phyloP scores from a whole-genome alignment of 2,329 filamentous ascomycete genomes.

The Sphaerostilbella broomeana region DNA sequence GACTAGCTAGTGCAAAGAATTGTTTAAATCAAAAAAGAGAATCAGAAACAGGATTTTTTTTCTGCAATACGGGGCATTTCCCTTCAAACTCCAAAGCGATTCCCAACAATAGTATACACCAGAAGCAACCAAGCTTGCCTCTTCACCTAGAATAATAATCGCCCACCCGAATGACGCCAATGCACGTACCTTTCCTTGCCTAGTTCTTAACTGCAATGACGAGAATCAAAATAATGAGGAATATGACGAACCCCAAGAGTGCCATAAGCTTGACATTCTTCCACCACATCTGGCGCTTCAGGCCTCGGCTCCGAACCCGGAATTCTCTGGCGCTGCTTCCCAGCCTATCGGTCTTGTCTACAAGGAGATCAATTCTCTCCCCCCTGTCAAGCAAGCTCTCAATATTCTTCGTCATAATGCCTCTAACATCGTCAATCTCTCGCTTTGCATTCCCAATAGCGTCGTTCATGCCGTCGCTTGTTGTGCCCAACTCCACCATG shows the following conservation, averaged over 20 bases:
- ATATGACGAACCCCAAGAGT: slow-evolving; percentile 62
- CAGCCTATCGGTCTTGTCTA: slow-evolving; percentile 92
- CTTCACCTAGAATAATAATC: background rate
- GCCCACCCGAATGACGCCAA: background rate
- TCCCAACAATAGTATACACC: too few species aligned
- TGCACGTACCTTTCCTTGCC: slow-evolving; percentile 1
- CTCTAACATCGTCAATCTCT: slow-evolving; percentile 87
- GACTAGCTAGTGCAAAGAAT: too few species aligned
- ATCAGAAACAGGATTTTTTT: too few species aligned
- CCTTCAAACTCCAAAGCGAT: too few species aligned
- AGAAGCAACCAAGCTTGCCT: slow-evolving; percentile 9
- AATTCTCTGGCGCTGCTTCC: slow-evolving; percentile 89
- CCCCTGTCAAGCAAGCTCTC: slow-evolving; percentile 83
- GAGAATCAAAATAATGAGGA: slow-evolving; percentile 50
- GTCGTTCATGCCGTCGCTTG: slow-evolving; percentile 67
- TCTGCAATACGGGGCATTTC: too few species aligned
- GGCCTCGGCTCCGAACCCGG: slow-evolving; percentile 72
- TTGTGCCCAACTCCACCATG: slow-evolving; percentile 80
- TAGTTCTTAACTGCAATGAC: slow-evolving; percentile 46
- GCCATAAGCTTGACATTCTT: slow-evolving; percentile 97
- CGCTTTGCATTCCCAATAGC: slow-evolving; percentile 75
- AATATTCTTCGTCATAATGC: slow-evolving; percentile 95
- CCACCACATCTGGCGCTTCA: slow-evolving; percentile 98
- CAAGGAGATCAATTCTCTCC: slow-evolving; percentile 85
- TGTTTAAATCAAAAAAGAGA: too few species aligned